Evolutionary conservation across 176 grass and related monocot genomes (phyloP), one percentile per base, ranked within the genome.

Genomic region (Calamus simplicifolius): DNA sequence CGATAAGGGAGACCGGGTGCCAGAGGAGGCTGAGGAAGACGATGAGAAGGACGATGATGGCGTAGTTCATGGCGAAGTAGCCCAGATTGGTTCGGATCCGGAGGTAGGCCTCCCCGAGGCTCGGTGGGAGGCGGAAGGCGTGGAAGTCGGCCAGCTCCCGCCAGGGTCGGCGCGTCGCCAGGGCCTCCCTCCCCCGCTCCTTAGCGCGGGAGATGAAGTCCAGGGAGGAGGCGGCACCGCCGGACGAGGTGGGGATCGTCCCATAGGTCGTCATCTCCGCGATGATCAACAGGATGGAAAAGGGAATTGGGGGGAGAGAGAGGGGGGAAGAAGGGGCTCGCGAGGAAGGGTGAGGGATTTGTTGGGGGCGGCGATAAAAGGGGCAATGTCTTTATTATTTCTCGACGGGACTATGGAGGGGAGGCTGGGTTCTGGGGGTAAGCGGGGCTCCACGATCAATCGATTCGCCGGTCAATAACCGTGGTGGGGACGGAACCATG

Each of bases 21-120:
- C 81, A 98, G 62, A 98, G 84, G 52, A 98, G 93, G 51, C 85
- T 90, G 54, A 89, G 58, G 86, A 89, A 86, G 67, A 92, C 62
- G 66, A 85, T 80, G 50, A 73, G 57, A 58, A 98, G 87, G 53
- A 92, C 79, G 64, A 98, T 43, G 68, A 98, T 98, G 38, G 87
- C 93, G 76, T 98, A 98, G 84, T 98, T 98, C 87, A 92, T 92
- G 81, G 87, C 75, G 73, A 92, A 98, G 67, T 92, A 86, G 18
- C 17, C 58, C 28, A 82, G 71, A 75, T 98, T 98, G 21, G 61
- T 75, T 59, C 93, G 93, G 69, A 88, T 81, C 52, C 93, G 93
- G 27, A 82, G 77, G 81, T 92, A 92, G 4, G 81, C 87, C 1
- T 98, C 93, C 23, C 73, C 84, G 19, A 98, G 70, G 79, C 63